Percentiles rank a stretch among this genome's conserved stretches.
These are phyloP conservation scores for Verbascum thapsus DNA, from an alignment of 257 asterid species.

Conservation along the genomic window DNA sequence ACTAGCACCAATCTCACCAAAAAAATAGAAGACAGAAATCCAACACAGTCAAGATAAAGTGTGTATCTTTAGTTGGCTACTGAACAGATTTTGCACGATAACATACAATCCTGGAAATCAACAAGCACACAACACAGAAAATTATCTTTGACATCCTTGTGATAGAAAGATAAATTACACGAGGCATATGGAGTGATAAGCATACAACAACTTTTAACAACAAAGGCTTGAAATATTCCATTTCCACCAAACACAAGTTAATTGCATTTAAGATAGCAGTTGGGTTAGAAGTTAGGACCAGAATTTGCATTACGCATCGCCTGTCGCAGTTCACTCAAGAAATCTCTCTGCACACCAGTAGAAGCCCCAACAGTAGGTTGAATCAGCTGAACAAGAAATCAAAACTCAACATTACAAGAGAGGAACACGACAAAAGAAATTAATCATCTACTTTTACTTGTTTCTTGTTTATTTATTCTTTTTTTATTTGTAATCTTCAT, in stretches of 20 bases:
- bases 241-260: slow-evolving; percentile 32
- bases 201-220: too few relatives aligned
- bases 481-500: neutral
- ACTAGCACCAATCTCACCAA: too few relatives aligned
- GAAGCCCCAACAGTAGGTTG: slow-evolving; percentile 53
- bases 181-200: too few relatives aligned
- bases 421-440: neutral
- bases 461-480: neutral
- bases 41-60: too few relatives aligned
- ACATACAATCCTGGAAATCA: slow-evolving; percentile 27
- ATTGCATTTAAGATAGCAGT: slow-evolving; percentile 26
- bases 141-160: slow-evolving; percentile 23
- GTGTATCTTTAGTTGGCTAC: too few relatives aligned
- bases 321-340: slow-evolving; percentile 67
- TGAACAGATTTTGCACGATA: slow-evolving; percentile 24
- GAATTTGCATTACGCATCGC: slow-evolving; percentile 63
- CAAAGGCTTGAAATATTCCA: too few relatives aligned
- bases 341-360: slow-evolving; percentile 67
- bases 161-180: slow-evolving; percentile 30
- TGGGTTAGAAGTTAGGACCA: slow-evolving; percentile 35
- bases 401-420: slow-evolving; percentile 12
- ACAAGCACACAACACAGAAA: slow-evolving; percentile 31
- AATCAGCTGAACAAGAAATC: slow-evolving; percentile 47
- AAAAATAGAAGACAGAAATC: neutral
- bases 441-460: neutral